Evolutionary conservation across 2,329 filamentous ascomycete genomes (phyloP).

Genomic region (Reticulascus tulasneorum): DNA sequence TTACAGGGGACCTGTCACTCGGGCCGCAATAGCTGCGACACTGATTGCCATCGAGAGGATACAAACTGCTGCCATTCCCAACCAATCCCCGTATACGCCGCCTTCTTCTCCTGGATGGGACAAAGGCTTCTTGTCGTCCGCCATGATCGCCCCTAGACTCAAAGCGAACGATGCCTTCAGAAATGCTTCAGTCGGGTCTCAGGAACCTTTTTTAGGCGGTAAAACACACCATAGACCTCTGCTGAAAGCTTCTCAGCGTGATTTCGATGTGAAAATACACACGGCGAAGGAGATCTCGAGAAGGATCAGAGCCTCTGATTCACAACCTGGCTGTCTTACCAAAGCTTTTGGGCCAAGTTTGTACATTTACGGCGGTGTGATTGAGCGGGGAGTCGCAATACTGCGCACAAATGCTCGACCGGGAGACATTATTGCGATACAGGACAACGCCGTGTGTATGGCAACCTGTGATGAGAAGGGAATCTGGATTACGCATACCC

Average conservation of each 20-base stretch:
- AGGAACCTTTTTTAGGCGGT: slow-evolving; percentile 33
- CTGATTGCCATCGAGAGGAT: slow-evolving; percentile 32
- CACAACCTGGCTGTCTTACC: slow-evolving; percentile 36
- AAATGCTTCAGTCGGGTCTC: slow-evolving; percentile 25
- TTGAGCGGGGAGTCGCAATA: slow-evolving; percentile 27
- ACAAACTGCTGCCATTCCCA: slow-evolving; percentile 4
- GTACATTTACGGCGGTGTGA: slow-evolving; percentile 35
- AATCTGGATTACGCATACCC: slow-evolving; percentile 37
- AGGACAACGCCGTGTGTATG: slow-evolving; percentile 31
- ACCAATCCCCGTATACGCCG: slow-evolving; percentile 9
- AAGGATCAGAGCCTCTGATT: slow-evolving; percentile 36
- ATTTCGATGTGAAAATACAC: slow-evolving; percentile 30
- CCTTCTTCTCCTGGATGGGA: slow-evolving; percentile 11
- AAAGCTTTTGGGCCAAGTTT: slow-evolving; percentile 29
- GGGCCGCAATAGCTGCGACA: slow-evolving; percentile 31
- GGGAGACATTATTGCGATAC: slow-evolving; percentile 28
- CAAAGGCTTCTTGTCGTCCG: slow-evolving; percentile 6
- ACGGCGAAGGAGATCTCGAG: slow-evolving; percentile 33
- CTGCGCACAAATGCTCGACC: slow-evolving; percentile 9
- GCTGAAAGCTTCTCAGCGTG: slow-evolving; percentile 32
- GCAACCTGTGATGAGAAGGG: slow-evolving; percentile 33
- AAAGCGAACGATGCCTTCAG: slow-evolving; percentile 10
- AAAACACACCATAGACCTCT: slow-evolving; percentile 30
- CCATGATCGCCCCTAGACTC: slow-evolving; percentile 14
- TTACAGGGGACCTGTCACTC: slow-evolving; percentile 33